Conservation (phyloP, 176 grass and related monocot genomes). For the Zoysia japonica region DNA sequence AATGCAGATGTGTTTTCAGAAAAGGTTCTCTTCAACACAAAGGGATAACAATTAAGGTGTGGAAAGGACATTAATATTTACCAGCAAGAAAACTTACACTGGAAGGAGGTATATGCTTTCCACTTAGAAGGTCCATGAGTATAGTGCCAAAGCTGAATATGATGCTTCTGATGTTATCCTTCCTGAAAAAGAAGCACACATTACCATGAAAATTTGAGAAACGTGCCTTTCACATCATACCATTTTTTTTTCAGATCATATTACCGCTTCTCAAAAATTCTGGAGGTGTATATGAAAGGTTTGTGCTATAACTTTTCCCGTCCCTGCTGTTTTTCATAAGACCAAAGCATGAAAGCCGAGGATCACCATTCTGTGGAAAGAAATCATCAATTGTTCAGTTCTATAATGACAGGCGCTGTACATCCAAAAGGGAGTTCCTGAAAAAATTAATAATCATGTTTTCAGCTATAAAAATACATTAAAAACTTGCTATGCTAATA, state of each 20-base stretch:
- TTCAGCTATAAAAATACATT: not conserved
- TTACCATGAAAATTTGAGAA: too few species aligned
- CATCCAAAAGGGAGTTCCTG: not conserved
- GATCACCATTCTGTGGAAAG: slow-evolving; percentile 76
- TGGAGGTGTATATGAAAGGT: slow-evolving; percentile 93
- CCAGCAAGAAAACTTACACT: slow-evolving; percentile 59
- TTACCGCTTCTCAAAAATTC: slow-evolving; percentile 98
- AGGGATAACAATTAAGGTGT: not conserved
- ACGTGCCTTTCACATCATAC: too few species aligned
- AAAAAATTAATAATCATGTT: slow-evolving; percentile 1
- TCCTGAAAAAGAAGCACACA: slow-evolving; percentile 38
- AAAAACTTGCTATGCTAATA: not conserved
- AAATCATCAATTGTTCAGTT: slow-evolving; percentile 20
- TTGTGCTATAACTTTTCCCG: slow-evolving; percentile 99
- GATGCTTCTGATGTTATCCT: slow-evolving; percentile 91
- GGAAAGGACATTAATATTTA: slow-evolving; percentile 13
- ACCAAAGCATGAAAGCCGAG: slow-evolving; percentile 93
- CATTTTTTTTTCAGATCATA: not conserved
- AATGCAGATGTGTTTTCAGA: slow-evolving; percentile 4
- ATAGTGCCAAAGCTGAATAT: slow-evolving; percentile 99
- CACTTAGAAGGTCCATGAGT: slow-evolving; percentile 90
- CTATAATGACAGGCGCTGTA: too few species aligned
- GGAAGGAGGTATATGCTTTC: slow-evolving; percentile 95
- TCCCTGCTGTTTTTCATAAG: slow-evolving; percentile 99
- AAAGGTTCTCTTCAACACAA: not conserved